A percentile compares a stretch with the other conserved stretches of the same genome.
Evolutionary conservation across 352 stramenopile genomes (phyloP).

Genomic region (Albugo laibachii): DNA sequence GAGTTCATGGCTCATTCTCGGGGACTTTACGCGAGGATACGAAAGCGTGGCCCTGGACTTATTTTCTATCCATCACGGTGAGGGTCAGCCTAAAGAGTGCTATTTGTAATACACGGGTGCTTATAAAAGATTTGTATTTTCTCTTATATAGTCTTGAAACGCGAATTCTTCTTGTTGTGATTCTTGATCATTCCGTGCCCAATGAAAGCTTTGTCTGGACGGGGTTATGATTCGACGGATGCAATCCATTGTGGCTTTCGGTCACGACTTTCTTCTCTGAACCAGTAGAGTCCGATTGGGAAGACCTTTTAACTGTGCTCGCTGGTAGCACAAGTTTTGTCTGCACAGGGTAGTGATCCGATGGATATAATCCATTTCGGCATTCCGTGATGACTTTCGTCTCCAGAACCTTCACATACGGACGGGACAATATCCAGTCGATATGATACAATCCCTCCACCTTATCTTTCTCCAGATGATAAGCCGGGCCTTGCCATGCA

Average conservation of each 20-base stretch:
- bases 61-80: constrained; percentile 42
- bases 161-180: no score
- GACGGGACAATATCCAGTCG: constrained; percentile 78
- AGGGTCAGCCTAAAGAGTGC: constrained; percentile 18
- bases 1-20: constrained; percentile 67
- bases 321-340: no score
- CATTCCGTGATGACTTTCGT: no score
- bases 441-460: constrained; percentile 63
- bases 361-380: no score
- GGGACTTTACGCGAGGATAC: constrained; percentile 81
- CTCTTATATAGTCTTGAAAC: no score
- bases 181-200: no score
- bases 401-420: constrained; percentile 45
- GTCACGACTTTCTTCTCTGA: no score
- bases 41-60: constrained; percentile 81
- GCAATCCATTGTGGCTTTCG: constrained; percentile 51
- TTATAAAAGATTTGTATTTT: no score
- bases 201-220: constrained; percentile 68
- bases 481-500: constrained; percentile 65
- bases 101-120: constrained; percentile 9
- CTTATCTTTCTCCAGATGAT: constrained; percentile 50
- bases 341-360: no score
- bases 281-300: no score
- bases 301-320: no score
- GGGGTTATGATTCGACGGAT: constrained; percentile 75